A percentile compares a stretch with the other conserved stretches of the same genome.
Conservation (phyloP, 1,284 basidiomycete genomes). For the Amylostereum chailletii region DNA sequence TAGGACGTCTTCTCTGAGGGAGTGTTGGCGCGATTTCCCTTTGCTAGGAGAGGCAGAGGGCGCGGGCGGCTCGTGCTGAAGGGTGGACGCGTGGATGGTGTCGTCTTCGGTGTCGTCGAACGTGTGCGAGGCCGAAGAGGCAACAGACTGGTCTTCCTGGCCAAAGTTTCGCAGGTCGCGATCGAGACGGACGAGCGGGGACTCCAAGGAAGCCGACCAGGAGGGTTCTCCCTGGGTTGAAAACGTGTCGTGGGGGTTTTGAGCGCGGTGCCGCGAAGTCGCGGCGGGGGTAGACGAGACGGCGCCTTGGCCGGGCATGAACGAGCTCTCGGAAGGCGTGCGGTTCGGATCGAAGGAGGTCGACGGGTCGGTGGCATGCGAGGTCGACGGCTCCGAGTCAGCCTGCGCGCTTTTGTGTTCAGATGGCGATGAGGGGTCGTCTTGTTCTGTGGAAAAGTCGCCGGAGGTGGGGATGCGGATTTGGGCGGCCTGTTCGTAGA, state of each 20-base stretch:
- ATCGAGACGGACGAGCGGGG: conserved; percentile 68
- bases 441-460: conserved; percentile 43
- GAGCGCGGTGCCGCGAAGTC: conserved; percentile 24
- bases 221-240: conserved; percentile 38
- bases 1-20: conserved; percentile 5
- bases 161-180: conserved; percentile 56
- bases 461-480: conserved; percentile 71
- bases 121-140: conserved; percentile 7
- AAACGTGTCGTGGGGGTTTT: conserved; percentile 29
- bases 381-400: conserved; percentile 3
- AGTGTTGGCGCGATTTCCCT: conserved; percentile 4
- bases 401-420: no score
- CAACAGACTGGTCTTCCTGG: conserved; percentile 25
- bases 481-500: conserved; percentile 88
- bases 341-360: conserved; percentile 21
- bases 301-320: conserved; percentile 57
- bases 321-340: conserved; percentile 54
- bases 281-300: conserved; percentile 72
- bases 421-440: neutral
- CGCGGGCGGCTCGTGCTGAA: neutral
- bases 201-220: conserved; percentile 65
- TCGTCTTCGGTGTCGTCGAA: conserved; percentile 13
- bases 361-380: conserved; percentile 12
- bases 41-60: neutral
- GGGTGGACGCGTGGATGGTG: conserved; percentile 4